Percentiles rank a stretch among this genome's conserved stretches.
These are phyloP conservation scores for Leptoxyphium fumago DNA, from an alignment of 2,329 filamentous ascomycete species.

Conservation along the genomic window DNA sequence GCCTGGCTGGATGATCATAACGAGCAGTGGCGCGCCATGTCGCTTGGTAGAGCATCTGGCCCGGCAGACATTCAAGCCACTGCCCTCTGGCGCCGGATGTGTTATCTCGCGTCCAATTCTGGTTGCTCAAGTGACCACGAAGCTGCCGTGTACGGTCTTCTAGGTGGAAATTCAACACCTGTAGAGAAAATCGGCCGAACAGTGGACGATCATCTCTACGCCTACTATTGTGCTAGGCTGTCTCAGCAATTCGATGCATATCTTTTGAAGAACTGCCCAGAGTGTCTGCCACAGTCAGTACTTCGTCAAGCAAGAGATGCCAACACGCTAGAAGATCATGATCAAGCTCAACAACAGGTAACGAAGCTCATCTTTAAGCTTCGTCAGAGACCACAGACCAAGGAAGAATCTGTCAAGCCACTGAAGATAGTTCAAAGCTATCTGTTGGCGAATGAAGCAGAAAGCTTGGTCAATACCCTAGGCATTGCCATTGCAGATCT, in stretches of 20 bases:
- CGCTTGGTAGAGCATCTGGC: slow-evolving; percentile 50
- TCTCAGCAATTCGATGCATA: slow-evolving; percentile 67
- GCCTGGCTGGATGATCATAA: slow-evolving; percentile 78
- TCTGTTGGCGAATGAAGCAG: slow-evolving; percentile 48
- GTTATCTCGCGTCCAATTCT: slow-evolving; percentile 53
- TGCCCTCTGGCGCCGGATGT: slow-evolving; percentile 55
- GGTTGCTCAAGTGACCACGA: slow-evolving; percentile 63
- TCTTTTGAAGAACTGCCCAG: slow-evolving; percentile 40
- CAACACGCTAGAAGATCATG: slow-evolving; percentile 44
- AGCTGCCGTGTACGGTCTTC: slow-evolving; percentile 73
- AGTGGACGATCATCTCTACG: slow-evolving; percentile 81
- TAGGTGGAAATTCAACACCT: slow-evolving; percentile 70
- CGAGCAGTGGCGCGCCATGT: slow-evolving; percentile 78
- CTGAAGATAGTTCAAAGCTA: slow-evolving; percentile 65
- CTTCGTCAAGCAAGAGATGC: slow-evolving; percentile 47
- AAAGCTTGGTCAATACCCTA: slow-evolving; percentile 28
- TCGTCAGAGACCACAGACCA: slow-evolving; percentile 41
- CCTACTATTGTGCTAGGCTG: slow-evolving; percentile 74
- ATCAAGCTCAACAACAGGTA: slow-evolving; percentile 11
- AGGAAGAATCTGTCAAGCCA: slow-evolving; percentile 46
- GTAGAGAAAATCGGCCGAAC: slow-evolving; percentile 61
- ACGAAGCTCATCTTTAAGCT: slow-evolving; percentile 44
- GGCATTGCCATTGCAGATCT: slow-evolving; percentile 28
- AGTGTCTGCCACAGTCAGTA: slow-evolving; percentile 38
- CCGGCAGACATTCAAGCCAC: slow-evolving; percentile 28